Evolutionary conservation across 2,329 filamentous ascomycete species (phyloP), one percentile per base, ranked within the genome.

Genomic region (Aspergillus flavus): DNA sequence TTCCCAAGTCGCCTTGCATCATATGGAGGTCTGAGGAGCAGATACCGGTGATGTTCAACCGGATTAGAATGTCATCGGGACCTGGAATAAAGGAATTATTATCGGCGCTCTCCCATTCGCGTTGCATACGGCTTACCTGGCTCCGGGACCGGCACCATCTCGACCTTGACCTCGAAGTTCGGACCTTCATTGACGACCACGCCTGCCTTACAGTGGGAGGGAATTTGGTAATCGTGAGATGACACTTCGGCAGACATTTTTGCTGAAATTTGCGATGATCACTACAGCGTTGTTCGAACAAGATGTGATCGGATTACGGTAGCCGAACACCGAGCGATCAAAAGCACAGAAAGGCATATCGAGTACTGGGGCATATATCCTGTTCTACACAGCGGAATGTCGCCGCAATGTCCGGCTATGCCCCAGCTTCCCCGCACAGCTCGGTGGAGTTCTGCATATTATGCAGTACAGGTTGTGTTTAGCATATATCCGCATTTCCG

Each of bases 11-110:
- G 60, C 82, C 81, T 55, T 83, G 65, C 83, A 87, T 86, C 73
- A 83, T 83, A 69, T 88, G 85, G 21, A 88, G 73, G 67, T 88
- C 86, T 39, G 80, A 82, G 64, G 83, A 82, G 75, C 86, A 88
- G 56, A 88, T 78, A 0, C 86, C 86, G 1, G 85, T 88, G 30
- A 80, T 80, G 62, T 87, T 88, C 58, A 88, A 78, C 59, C 81
- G 83, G 69, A 88, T 79, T 11, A 88, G 78, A 26, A 88, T 75
- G 63, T 88, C 85, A 57, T 86, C 79, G 9, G 82, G 82, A 14
- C 82, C 83, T 84, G 63, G 16, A 11, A 46, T 6, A 26, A 11
- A 30, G n/a, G 16, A 50, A 3, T 57, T 53, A 55, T 34, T 19
- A 34, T 12, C 12, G 6, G 26, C 6, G 14, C 30, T 5, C 30